These are phyloP conservation scores for Veloboletus limbatus DNA, from an alignment of 1,284 basidiomycete genomes.

Conservation along the genomic window DNA sequence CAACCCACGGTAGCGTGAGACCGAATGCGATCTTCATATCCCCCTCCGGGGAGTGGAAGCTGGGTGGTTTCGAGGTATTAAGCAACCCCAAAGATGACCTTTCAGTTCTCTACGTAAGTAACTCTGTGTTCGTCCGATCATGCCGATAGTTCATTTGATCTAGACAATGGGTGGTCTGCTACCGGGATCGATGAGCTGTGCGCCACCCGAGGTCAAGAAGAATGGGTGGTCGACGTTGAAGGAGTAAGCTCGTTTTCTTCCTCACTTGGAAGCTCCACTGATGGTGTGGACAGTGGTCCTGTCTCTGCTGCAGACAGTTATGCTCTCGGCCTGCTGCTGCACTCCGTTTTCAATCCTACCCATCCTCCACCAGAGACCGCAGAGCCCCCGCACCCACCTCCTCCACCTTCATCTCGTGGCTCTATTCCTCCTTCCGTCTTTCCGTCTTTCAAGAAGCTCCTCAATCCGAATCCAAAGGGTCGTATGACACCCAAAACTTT, in stretches of 20 bases:
- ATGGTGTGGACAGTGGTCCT: constrained; percentile 51
- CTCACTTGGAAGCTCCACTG: background rate
- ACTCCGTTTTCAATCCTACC: constrained; percentile 82
- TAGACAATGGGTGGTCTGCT: constrained; percentile 72
- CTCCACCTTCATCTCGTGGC: constrained; percentile 71
- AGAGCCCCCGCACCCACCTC: constrained; percentile 70
- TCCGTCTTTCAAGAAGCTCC: constrained; percentile 79
- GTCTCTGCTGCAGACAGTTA: constrained; percentile 80
- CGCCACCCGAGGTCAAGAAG: constrained; percentile 90
- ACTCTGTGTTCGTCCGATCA: constrained; percentile 11
- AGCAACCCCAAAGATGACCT: constrained; percentile 78
- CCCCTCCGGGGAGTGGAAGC: constrained; percentile 92
- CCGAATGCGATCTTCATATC: constrained; percentile 85
- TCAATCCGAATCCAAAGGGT: constrained; percentile 83
- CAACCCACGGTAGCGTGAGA: constrained; percentile 87
- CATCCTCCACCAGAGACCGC: constrained; percentile 68
- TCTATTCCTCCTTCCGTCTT: constrained; percentile 78
- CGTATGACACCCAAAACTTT: constrained; percentile 78
- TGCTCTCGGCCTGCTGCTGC: constrained; percentile 81
- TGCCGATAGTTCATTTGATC: constrained; percentile 20
- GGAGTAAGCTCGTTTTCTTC: constrained; percentile 55
- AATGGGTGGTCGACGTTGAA: constrained; percentile 81
- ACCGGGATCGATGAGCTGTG: constrained; percentile 56
- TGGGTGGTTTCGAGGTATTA: constrained; percentile 92
- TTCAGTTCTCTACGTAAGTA: constrained; percentile 78